These are phyloP conservation scores for Cladosporium halotolerans DNA, from an alignment of 2,329 filamentous ascomycete genomes.

Conservation along the genomic window DNA sequence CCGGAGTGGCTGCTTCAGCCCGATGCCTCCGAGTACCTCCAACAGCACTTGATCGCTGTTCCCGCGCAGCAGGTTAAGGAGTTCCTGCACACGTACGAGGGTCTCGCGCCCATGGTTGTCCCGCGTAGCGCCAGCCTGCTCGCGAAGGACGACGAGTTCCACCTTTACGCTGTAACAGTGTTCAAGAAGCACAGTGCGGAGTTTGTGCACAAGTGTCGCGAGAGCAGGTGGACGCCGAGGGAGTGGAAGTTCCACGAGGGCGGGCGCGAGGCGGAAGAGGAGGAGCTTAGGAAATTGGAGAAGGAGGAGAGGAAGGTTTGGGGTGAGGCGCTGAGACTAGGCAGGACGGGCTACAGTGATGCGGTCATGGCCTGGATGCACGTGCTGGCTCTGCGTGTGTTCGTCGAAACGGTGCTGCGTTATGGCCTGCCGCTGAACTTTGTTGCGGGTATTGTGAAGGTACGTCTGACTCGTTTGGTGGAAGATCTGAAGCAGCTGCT, in stretches of 20 bases:
- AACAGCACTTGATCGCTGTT: constrained; percentile 89
- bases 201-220: constrained; percentile 85
- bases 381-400: constrained; percentile 81
- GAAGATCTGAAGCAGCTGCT: neutral
- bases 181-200: constrained; percentile 89
- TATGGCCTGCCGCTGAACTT: constrained; percentile 91
- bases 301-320: constrained; percentile 87
- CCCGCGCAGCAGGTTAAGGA: constrained; percentile 76
- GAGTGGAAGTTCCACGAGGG: constrained; percentile 92
- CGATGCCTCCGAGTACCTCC: constrained; percentile 84
- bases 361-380: constrained; percentile 95
- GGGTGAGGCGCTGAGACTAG: constrained; percentile 82
- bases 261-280: constrained; percentile 79
- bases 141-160: constrained; percentile 82
- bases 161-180: constrained; percentile 77
- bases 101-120: constrained; percentile 82
- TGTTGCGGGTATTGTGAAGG: constrained; percentile 76
- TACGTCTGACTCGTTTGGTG: constrained; percentile 39
- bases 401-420: constrained; percentile 94
- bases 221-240: constrained; percentile 88
- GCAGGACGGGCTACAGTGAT: constrained; percentile 90
- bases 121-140: constrained; percentile 78
- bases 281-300: constrained; percentile 73
- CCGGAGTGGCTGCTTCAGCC: constrained; percentile 67
- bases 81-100: constrained; percentile 85